Conservation (phyloP, 1,284 basidiomycete species). For the Puccinia hordei region DNA sequence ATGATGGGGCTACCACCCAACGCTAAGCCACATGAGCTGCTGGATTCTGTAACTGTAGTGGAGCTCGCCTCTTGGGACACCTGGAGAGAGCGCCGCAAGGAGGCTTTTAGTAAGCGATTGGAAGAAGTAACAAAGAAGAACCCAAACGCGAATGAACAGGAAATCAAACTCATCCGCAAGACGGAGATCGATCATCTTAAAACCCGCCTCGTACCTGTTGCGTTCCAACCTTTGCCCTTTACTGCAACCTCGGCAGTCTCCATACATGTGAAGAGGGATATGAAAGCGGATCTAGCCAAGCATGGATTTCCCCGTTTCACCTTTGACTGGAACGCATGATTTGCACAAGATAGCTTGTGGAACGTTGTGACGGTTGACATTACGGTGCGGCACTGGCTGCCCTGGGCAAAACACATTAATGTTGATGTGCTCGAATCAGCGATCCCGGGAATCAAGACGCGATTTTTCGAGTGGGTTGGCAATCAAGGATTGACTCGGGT, state of each 20-base stretch:
- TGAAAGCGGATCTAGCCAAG: conserved; percentile 12
- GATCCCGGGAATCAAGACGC: background rate
- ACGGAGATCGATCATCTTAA: background rate
- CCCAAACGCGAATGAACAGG: conserved; percentile 11
- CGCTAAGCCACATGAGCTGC: conserved; percentile 2
- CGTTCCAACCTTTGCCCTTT: background rate
- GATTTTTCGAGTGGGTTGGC: conserved; percentile 14
- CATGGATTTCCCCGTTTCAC: background rate
- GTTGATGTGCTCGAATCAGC: background rate
- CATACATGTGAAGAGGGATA: background rate
- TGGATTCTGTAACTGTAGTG: background rate
- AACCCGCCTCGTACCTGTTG: background rate
- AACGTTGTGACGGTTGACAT: background rate
- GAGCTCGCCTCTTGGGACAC: background rate
- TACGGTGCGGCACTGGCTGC: conserved; percentile 1
- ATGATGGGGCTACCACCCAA: conserved; percentile 5
- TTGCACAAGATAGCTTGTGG: background rate
- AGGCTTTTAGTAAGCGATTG: conserved; percentile 7
- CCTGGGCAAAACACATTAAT: background rate
- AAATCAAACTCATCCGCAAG: conserved; percentile 12
- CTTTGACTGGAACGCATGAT: conserved; percentile 6
- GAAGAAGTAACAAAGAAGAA: background rate
- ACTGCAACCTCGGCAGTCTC: background rate
- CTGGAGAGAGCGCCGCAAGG: conserved; percentile 24
- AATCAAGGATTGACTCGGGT: conserved; percentile 5